Evolutionary conservation across 1,284 basidiomycete species (phyloP).

Genomic region (Inonotus obliquus): DNA sequence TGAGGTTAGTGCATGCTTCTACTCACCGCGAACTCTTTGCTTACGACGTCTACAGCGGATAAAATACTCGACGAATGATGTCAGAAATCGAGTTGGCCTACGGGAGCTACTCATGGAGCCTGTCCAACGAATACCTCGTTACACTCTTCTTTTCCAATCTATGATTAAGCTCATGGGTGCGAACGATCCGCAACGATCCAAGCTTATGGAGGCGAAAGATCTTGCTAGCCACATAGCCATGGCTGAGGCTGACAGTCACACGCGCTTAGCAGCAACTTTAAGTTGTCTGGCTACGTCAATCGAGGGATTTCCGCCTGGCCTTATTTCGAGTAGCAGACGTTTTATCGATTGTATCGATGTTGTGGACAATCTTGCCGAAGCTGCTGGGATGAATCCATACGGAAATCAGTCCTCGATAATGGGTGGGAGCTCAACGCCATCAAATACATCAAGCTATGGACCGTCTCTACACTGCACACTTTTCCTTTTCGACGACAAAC

Average conservation of each 20-base stretch:
- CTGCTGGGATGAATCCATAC: constrained; percentile 21
- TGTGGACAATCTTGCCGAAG: constrained; percentile 70
- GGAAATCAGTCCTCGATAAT: constrained; percentile 18
- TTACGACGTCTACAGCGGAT: constrained; percentile 53
- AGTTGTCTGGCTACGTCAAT: constrained; percentile 84
- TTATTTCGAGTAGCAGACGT: constrained; percentile 82
- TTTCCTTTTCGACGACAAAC: constrained; percentile 93
- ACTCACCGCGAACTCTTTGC: constrained; percentile 17
- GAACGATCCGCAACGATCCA: constrained; percentile 72
- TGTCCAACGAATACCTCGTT: constrained; percentile 97
- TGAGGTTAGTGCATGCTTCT: constrained; percentile 53
- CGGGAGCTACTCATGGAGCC: constrained; percentile 97
- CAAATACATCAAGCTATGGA: not conserved
- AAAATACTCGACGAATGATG: constrained; percentile 82
- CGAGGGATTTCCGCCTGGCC: constrained; percentile 84
- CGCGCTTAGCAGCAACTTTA: constrained; percentile 84
- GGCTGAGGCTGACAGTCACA: constrained; percentile 91
- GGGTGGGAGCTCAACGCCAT: constrained; percentile 4
- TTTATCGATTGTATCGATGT: constrained; percentile 95
- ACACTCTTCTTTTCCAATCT: constrained; percentile 88
- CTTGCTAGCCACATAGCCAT: constrained; percentile 88
- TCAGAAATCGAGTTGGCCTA: constrained; percentile 82
- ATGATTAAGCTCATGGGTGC: constrained; percentile 86
- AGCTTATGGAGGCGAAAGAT: constrained; percentile 82
- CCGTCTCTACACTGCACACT: constrained; percentile 76